Evolutionary conservation across 176 grass and related monocot species (phyloP), one percentile per base, ranked within the genome.

Genomic region (Aechmea fasciata): DNA sequence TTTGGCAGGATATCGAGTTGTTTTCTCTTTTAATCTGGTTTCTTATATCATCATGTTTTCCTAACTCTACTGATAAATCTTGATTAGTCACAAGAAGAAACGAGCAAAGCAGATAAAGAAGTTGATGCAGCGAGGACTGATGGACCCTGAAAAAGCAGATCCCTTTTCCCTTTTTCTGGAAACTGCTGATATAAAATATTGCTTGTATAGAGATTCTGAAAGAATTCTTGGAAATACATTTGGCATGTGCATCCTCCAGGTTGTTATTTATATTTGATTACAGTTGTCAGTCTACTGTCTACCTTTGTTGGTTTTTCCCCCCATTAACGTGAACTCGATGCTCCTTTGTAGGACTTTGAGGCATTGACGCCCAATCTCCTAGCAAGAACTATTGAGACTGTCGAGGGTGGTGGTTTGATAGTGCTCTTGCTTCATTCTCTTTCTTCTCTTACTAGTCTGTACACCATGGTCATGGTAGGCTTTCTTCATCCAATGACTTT

Each of bases 181-280:
- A 75, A 99, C 86, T 0, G 85, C 81, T 0, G 85, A 87, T 77
- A 90, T 99, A 69, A 90, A 86, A 9, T 90, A 99, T 47, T 93
- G 94, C 69, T 79, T 85, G 15, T 99, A 99, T 72, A 99, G 55
- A 71, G 89, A 99, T 67, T 87, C 94, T 0, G 89, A 99, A 64
- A 85, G 87, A 83, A 82, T 99, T 67, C 89, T 99, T 25, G 94
- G 94, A 33, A 99, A 93, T 79, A 99, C 94, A 23, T 99, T 99
- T 14, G 90, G 89, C 20, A 99, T 99, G 89, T 99, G 94, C 87
- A 99, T 99, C 23, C 78, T 99, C 54, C 89, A 99, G 87, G 94
- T 99, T 41, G 33, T 41, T 7, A 41, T 41, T 41, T 41, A 47
- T 54, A 29, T 47, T 48, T 20, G 20, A 61, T 52, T 63, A 52